Evolutionary conservation across 371 early-diverging fungal species (phyloP), one percentile per base, ranked within the genome.

Genomic region (Apophysomyces variabilis): DNA sequence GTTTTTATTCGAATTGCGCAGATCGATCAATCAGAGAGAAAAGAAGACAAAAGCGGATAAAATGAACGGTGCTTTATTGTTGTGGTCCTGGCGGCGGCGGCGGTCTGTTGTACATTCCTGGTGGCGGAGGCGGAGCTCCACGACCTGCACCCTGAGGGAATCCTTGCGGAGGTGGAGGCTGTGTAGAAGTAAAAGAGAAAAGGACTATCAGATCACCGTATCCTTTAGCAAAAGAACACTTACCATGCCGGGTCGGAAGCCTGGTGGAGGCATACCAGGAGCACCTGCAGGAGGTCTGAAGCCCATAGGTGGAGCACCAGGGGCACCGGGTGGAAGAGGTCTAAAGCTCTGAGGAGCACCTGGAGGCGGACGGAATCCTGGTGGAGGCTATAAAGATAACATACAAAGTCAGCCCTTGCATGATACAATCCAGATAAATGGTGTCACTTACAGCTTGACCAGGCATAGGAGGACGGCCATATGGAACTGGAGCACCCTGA

Each of bases 401-500:
- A 41, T 8, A 41, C 5, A 43, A 32, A 13, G 37, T 11, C 11
- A 8, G 44, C 18, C 18, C 39, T 57, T 39, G 57, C 32, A 26
- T 26, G 32, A 26, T 3, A 26, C 3, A 26, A 26, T 26, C 32
- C 32, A 26, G 32, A 26, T 26, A 26, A 26, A 26, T 3, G 32
- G 32, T 18, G 14, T 37, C 38, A 65, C 70, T 67, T 69, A 73
- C 70, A 11, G 66, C 74, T 72, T 75, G 72, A 39, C 79, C 76
- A 46, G 72, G 65, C 72, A 78, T 71, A 38, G 90, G 88, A 58
- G 90, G 90, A 65, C 92, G 87, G 26, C 90, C 93, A 71, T 92
- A 92, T 54, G 90, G 75, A 63, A 92, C 80, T 16, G 92, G 93
- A n/a, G 91, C 84, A 50, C 86, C 90, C 46, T 80, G 80, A 60